Base-by-base conservation (phyloP, 495 filamentous ascomycete species). In the Xylaria castorea region DNA sequence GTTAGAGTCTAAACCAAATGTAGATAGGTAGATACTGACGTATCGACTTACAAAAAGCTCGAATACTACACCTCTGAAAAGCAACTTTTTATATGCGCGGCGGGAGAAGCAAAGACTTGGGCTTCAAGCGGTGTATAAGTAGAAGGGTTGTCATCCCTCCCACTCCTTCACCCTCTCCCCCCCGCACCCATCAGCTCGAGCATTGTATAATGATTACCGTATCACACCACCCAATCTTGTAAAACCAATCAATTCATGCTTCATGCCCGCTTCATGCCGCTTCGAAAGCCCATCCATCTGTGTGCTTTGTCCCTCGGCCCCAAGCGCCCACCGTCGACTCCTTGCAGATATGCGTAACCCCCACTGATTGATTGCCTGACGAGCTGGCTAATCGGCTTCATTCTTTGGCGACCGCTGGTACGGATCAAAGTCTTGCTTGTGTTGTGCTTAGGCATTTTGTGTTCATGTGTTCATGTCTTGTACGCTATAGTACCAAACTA, bases 301-400 rank as follows among this genome's bases (percentile, higher is more conserved):
- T 8, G 30, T 40, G 30, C 66, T 57, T 6, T 30, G 3, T 25
- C 30, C 30, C 50, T 27, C 48, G 48, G n/a, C 66, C 66, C 66
- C 66, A 68, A 68, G 66, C 66, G 66, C 66, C 66, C 50, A 36
- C 42, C 66, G 48, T 50, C 48, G 16, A 42, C 66, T 68, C 66
- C 66, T 57, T 68, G 48, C 50, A 55, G 50, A 44, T 38, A 53
- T 66, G 63, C 30, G 46, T 8, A 51, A 68, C 66, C 66, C 66
- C 66, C 34, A 68, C 14, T 36, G 46, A 44, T 30, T 1, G 34
- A 40, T 53, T 48, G 63, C 12, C 25, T 3, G 7, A 66, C 40
- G 48, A 44, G 38, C 44, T 66, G 30, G 27, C 44, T 51, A 14
- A 51, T 9, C 5, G 46, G 12, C 40, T 5, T 32, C 36, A 36